A percentile compares a stretch with the other conserved stretches of the same genome.
These are phyloP conservation scores for Cladophialophora exuberans DNA, from an alignment of 2,329 filamentous ascomycete genomes.

Conservation along the genomic window DNA sequence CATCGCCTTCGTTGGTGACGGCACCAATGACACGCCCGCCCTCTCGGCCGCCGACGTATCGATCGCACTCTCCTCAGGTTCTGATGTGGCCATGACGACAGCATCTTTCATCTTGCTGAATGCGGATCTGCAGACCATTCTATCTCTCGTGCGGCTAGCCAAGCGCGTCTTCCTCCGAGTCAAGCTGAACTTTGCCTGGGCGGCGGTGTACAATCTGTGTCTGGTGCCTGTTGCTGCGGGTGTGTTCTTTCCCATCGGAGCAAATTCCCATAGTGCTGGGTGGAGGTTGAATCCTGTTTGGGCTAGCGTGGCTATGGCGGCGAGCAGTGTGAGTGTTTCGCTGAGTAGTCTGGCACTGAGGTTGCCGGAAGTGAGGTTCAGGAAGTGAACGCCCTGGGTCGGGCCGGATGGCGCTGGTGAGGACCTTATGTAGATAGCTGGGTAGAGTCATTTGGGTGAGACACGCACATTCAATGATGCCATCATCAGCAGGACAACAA, in stretches of 20 bases:
- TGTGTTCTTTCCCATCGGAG: constrained; percentile 66
- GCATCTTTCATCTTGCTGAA: constrained; percentile 81
- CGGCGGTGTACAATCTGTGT: constrained; percentile 76
- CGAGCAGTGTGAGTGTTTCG: constrained; percentile 89
- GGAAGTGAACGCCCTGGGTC: background rate
- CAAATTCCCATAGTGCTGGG: constrained; percentile 39
- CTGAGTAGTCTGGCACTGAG: constrained; percentile 76
- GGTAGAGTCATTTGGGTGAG: too few species aligned
- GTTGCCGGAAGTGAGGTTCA: constrained; percentile 30
- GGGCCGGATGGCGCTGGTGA: too few species aligned
- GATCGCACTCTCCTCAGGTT: constrained; percentile 79
- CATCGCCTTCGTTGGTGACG: constrained; percentile 84
- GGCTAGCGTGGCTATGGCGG: constrained; percentile 89
- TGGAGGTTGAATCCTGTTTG: constrained; percentile 62
- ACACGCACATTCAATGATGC: too few species aligned
- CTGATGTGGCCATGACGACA: constrained; percentile 79
- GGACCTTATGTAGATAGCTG: too few species aligned
- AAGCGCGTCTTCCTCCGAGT: constrained; percentile 74
- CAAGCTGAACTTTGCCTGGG: constrained; percentile 85
- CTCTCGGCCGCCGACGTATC: constrained; percentile 79
- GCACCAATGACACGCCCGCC: constrained; percentile 83
- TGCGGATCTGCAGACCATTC: constrained; percentile 68
- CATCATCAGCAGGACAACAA: too few species aligned
- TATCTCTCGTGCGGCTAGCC: constrained; percentile 74
- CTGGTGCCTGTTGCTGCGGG: constrained; percentile 82